Evolutionary conservation across 1,139 yeast species (phyloP), one percentile per base, ranked within the genome.

Genomic region (Insectozyma bohioensis): DNA sequence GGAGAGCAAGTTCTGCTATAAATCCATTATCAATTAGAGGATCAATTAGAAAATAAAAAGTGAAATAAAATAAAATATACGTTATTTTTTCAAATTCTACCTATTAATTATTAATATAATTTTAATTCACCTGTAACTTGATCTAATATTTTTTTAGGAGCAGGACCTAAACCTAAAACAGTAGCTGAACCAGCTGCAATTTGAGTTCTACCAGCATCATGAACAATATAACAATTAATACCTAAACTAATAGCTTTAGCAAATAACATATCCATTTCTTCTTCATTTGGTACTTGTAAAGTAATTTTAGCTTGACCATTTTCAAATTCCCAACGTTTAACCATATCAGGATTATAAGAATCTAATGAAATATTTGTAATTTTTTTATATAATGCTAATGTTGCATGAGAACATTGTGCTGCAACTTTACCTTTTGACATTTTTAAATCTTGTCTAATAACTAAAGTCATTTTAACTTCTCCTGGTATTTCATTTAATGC

Each of bases 381-480:
- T 41, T 80, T 68, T 51, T 84, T 81, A 59, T 85, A 92, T 45
- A 94, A 78, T 0, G 95, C 92, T 29, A 92, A 69, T 0, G 98
- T 94, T n/a, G 98, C 98, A 63, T 92, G 99, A 33, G 88, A 83
- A 56, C 97, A 90, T 57, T 92, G 99, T 2, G 98, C 98, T 2
- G 97, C 97, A 1, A 86, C 85, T 56, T 94, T 94, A 21, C 98
- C 98, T 59, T 87, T 88, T 28, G 85, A 81, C 98, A 92, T 92
- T 35, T 79, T 81, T 43, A 92, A 65, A 55, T 92, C 98, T 27
- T 84, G 86, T 40, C 98, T 78, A 1, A 92, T 90, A 2, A 88
- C 78, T 23, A 94, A 66, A 0, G 94, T 88, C 95, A 92, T 84
- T 45, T 88, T 70, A 26, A 85, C 90, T 55, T 85, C 95, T 4